phyloP scores from a whole-genome alignment of 2,329 filamentous ascomycete genomes.

The Penicillium sp. region DNA sequence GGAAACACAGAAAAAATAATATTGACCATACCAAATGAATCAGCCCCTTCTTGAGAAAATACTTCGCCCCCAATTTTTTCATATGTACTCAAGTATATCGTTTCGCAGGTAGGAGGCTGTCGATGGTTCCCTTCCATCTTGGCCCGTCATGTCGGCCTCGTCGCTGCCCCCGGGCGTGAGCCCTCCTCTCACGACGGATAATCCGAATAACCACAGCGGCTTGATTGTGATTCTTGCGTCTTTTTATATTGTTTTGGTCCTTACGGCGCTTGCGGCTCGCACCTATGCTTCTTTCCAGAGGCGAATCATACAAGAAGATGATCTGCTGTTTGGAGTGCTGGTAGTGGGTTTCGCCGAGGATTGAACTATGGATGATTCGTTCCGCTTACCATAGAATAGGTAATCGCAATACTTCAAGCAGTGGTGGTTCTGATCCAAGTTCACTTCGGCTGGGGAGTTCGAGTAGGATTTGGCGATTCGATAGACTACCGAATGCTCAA shows the following conservation, averaged over 20 bases:
- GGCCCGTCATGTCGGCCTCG: not conserved
- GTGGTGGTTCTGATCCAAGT: constrained; percentile 3
- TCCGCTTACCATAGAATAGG: not conserved
- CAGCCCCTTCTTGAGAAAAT: not conserved
- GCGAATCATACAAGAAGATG: constrained; percentile 34
- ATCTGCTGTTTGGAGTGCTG: constrained; percentile 36
- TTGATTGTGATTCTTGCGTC: constrained; percentile 45
- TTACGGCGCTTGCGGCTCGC: constrained; percentile 43
- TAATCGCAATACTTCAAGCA: constrained; percentile 3
- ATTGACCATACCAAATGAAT: not conserved
- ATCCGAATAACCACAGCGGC: constrained; percentile 42
- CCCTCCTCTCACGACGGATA: constrained; percentile 39
- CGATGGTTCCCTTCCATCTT: constrained; percentile 2
- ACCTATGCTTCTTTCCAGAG: constrained; percentile 40
- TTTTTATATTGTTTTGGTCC: constrained; percentile 39
- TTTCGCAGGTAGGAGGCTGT: not conserved
- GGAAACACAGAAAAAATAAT: not conserved
- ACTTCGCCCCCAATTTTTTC: not conserved
- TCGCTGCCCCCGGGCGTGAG: constrained; percentile 19
- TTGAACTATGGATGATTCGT: not conserved
- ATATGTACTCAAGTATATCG: not conserved
- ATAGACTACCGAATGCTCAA: constrained; percentile 8
- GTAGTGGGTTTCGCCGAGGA: constrained; percentile 21
- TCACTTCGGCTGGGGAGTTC: constrained; percentile 13
- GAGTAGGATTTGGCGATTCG: not conserved